Evolutionary conservation across 1,284 basidiomycete species (phyloP), one percentile per base, ranked within the genome.

Genomic region (Sphaerobolus stellatus): DNA sequence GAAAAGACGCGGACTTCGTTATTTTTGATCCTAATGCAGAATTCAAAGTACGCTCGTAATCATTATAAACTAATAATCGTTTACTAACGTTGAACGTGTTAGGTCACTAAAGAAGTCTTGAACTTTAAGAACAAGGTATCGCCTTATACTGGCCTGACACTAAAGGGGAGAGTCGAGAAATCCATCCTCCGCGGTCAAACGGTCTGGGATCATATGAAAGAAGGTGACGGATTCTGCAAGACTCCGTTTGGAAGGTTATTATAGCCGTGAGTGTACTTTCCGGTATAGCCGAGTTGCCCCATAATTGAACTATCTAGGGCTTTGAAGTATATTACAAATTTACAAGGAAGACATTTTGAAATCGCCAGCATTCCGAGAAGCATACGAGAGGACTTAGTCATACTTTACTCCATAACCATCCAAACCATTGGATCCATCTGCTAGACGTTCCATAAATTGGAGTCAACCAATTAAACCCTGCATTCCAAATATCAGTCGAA

Each of bases 91-190:
- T 53, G 13, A 36, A 38, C 33, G 25, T 18, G 49, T 22, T 59
- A 92, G 89, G 86, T 94, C 24, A 84, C 84, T 28, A 83, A 84
- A 65, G 83, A 87, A 28, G 68, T 71, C 18, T 74, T 97, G 16
- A 79, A 84, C 57, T 97, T 95, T 79, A 95, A 92, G 76, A 96
- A 97, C 75, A 95, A 94, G 70, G 67, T 95, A 14, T 91, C 91
- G 16, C 90, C 94, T 4, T 98, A 95, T 66, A 80, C 90, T 60
- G 92, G 92, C 5, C 73, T 82, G 64, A 76, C 65, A 22, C 75
- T 96, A 44, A 71, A 63, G n/a, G 94, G 94, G 0, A 72, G 74
- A 29, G 90, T 94, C 24, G 75, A 83, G 58, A 75, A 85, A 68
- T 93, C 92, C 0, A 92, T 82, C 67, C 70, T 97, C 20, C 80